Percentiles rank a stretch among this genome's conserved stretches.
Conservation (phyloP, 1,284 basidiomycete genomes). For the Rhizoctonia solani region DNA sequence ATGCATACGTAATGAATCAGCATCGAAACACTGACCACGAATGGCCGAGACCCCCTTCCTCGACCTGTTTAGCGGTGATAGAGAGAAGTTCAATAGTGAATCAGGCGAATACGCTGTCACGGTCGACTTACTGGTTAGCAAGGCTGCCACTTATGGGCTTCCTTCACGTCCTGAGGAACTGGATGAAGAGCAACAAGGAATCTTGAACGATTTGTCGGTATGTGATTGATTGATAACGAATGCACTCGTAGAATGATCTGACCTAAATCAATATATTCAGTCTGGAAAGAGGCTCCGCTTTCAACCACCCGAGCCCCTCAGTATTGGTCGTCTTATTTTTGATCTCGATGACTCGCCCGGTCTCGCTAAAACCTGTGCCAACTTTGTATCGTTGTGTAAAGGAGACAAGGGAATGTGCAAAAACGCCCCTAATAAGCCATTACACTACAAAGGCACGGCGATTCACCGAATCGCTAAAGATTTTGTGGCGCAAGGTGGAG, state of each 20-base stretch:
- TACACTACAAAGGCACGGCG: conserved; percentile 52
- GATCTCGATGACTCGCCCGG: conserved; percentile 48
- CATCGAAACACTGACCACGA: not conserved
- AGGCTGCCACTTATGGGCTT: conserved; percentile 50
- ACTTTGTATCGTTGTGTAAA: conserved; percentile 55
- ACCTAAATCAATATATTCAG: conserved; percentile 41
- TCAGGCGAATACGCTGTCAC: conserved; percentile 46
- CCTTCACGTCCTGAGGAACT: conserved; percentile 48
- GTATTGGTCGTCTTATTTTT: conserved; percentile 49
- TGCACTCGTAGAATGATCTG: not conserved
- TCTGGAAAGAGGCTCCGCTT: conserved; percentile 46
- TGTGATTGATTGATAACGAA: conserved; percentile 1
- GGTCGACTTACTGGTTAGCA: conserved; percentile 46
- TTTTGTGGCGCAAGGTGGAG: conserved; percentile 57
- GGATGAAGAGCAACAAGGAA: conserved; percentile 51
- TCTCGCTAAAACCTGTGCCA: conserved; percentile 52
- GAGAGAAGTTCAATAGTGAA: conserved; percentile 44
- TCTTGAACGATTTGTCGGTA: conserved; percentile 51
- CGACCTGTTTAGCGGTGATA: conserved; percentile 51
- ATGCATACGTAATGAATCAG: not conserved
- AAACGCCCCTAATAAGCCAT: conserved; percentile 53
- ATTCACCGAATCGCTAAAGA: conserved; percentile 55
- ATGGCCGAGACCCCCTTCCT: conserved; percentile 44
- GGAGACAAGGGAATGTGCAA: conserved; percentile 55
- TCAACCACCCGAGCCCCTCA: conserved; percentile 45